Conservation (phyloP, 768 basidiomycete species). For the Paxillus rubicundulus region DNA sequence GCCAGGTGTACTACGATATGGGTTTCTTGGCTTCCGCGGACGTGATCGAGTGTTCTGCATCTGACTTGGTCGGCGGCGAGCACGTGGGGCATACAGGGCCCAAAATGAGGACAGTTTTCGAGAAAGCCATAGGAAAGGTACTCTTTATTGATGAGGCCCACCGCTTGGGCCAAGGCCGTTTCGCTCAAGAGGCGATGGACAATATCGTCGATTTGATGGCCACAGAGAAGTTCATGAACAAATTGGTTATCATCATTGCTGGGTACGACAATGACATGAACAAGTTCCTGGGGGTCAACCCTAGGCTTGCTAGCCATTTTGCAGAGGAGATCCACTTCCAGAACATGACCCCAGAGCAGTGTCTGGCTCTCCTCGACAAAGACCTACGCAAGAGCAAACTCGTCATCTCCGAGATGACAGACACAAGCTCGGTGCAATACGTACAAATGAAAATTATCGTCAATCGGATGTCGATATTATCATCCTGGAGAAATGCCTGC, state of each 20-base stretch:
- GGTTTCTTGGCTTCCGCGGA: slow-evolving; percentile 50
- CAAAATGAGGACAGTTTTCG: slow-evolving; percentile 57
- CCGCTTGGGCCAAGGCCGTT: slow-evolving; percentile 57
- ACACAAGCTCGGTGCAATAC: slow-evolving; percentile 3
- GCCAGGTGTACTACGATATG: slow-evolving; percentile 65
- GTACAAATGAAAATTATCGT: slow-evolving; percentile 39
- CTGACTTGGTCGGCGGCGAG: slow-evolving; percentile 68
- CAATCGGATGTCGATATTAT: slow-evolving; percentile 41
- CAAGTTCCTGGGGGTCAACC: slow-evolving; percentile 52
- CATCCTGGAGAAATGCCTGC: slow-evolving; percentile 69
- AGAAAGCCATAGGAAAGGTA: slow-evolving; percentile 64
- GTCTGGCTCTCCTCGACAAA: slow-evolving; percentile 49
- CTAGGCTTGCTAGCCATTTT: slow-evolving; percentile 69
- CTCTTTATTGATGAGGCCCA: slow-evolving; percentile 78
- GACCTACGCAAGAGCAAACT: slow-evolving; percentile 47
- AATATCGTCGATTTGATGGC: slow-evolving; percentile 69
- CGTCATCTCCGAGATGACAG: slow-evolving; percentile 33
- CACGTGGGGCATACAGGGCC: slow-evolving; percentile 74
- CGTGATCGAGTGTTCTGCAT: slow-evolving; percentile 67
- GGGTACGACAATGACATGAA: slow-evolving; percentile 74
- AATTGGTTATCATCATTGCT: slow-evolving; percentile 66
- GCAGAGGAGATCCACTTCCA: slow-evolving; percentile 59
- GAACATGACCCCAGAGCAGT: slow-evolving; percentile 51
- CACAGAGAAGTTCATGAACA: slow-evolving; percentile 52
- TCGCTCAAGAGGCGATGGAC: slow-evolving; percentile 72